phyloP scores from a whole-genome alignment of 163 green algal genomes.

The Scenedesmus sp. region DNA sequence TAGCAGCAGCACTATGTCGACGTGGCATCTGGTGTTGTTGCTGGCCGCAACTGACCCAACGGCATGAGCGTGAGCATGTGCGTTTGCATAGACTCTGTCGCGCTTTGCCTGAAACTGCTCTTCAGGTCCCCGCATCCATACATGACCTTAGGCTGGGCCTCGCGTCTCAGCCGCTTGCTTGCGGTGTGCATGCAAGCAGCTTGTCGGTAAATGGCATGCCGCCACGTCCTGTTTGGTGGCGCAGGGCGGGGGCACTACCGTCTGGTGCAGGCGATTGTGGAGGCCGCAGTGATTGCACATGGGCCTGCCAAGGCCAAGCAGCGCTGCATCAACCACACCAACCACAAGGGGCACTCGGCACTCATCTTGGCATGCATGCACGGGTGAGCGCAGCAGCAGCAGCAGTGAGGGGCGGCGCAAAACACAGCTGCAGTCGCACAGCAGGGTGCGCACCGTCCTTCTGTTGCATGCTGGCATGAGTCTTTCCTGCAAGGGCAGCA shows the following conservation, averaged over 20 bases:
- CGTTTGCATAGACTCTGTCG: not conserved
- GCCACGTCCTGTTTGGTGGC: not conserved
- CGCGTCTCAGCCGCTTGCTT: not conserved
- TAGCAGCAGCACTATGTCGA: not conserved
- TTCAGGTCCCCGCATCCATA: not conserved
- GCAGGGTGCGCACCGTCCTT: too few relatives aligned
- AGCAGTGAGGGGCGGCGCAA: not conserved
- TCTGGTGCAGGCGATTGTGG: constrained; percentile 70
- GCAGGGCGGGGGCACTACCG: constrained; percentile 68
- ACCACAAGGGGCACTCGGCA: constrained; percentile 67
- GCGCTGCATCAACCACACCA: constrained; percentile 69
- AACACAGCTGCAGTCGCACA: too few relatives aligned
- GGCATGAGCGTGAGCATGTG: not conserved
- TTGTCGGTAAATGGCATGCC: not conserved
- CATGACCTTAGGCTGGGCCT: not conserved
- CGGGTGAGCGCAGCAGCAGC: constrained; percentile 53
- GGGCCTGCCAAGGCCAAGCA: constrained; percentile 58
- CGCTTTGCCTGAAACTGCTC: not conserved
- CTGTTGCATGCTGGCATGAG: too few relatives aligned
- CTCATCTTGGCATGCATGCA: constrained; percentile 72
- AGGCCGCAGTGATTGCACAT: constrained; percentile 67
- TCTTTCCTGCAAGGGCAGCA: too few relatives aligned
- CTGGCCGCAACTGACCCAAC: not conserved
- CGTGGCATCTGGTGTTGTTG: not conserved
- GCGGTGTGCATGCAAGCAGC: not conserved